Conservation (phyloP, 225 moss, liverwort and hornwort genomes). For the Pleurozium schreberi region DNA sequence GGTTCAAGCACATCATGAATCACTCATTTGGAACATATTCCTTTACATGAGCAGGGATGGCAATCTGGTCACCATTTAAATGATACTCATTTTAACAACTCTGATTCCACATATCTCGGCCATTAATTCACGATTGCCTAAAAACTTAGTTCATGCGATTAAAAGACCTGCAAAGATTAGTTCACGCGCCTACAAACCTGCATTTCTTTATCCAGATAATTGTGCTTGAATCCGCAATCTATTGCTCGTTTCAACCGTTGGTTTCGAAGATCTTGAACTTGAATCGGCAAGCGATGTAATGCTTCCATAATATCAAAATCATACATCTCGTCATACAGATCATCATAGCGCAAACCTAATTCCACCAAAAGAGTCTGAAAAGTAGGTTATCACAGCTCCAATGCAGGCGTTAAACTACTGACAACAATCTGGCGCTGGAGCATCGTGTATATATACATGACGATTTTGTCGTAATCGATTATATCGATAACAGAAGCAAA, state of each 20-base stretch:
- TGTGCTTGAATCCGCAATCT: slow-evolving; percentile 70
- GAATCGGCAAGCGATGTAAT: slow-evolving; percentile 56
- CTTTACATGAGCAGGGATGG: not conserved
- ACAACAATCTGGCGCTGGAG: not conserved
- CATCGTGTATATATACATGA: not conserved
- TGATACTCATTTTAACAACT: not conserved
- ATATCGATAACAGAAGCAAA: not conserved
- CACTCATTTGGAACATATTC: not conserved
- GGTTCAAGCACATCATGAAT: not conserved
- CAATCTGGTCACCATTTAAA: not conserved
- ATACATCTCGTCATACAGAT: slow-evolving; percentile 72
- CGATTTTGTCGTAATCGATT: not conserved
- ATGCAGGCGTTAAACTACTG: not conserved
- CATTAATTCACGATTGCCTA: not conserved
- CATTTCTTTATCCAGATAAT: slow-evolving; percentile 56
- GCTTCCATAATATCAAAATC: slow-evolving; percentile 74
- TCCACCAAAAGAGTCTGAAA: not conserved
- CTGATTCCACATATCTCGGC: not conserved
- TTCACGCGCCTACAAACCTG: slow-evolving; percentile 26
- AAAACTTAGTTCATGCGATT: not conserved
- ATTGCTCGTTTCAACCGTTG: slow-evolving; percentile 78
- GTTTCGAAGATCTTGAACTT: slow-evolving; percentile 63
- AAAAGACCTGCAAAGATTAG: not conserved
- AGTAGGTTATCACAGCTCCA: not conserved
- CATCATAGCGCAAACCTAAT: slow-evolving; percentile 79